A percentile compares a stretch with the other conserved stretches of the same genome.
Conservation (phyloP, 352 stramenopile genomes). For the Globisporangium iwayamae region DNA sequence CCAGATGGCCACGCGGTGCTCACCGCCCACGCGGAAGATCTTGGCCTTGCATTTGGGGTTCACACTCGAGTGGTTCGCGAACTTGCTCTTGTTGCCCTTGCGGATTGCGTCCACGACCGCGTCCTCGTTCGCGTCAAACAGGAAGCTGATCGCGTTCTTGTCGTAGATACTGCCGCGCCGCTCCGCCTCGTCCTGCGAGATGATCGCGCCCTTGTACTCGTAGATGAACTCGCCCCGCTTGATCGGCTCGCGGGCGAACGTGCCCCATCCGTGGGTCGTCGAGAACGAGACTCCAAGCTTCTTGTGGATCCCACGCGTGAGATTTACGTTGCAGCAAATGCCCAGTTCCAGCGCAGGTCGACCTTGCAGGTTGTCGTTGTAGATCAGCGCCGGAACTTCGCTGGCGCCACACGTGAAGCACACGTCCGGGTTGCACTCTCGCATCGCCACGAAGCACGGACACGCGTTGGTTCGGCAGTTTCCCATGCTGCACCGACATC, state of each 20-base stretch:
- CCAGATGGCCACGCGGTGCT: constrained; percentile 91
- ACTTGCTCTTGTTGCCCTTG: constrained; percentile 93
- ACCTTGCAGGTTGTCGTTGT: constrained; percentile 27
- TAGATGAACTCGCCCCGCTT: constrained; percentile 69
- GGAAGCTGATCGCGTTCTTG: constrained; percentile 80
- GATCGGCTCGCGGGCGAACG: constrained; percentile 58
- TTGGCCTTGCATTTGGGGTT: constrained; percentile 81
- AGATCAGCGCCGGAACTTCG: constrained; percentile 42
- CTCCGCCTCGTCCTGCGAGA: constrained; percentile 72
- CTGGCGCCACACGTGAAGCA: constrained; percentile 58
- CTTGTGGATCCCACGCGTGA: constrained; percentile 56
- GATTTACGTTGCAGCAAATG: constrained; percentile 71
- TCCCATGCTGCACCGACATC: constrained; percentile 49
- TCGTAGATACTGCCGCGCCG: constrained; percentile 83
- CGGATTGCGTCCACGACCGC: constrained; percentile 87
- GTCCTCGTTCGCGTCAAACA: constrained; percentile 92
- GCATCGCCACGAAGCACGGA: constrained; percentile 51
- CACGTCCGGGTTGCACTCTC: constrained; percentile 58
- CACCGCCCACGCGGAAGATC: constrained; percentile 77
- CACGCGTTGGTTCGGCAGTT: constrained; percentile 66
- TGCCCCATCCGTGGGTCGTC: constrained; percentile 59
- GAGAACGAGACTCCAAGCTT: constrained; percentile 58
- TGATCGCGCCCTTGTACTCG: constrained; percentile 58
- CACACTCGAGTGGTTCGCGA: constrained; percentile 72
- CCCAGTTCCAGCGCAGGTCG: constrained; percentile 37